Evolutionary conservation across 1,139 yeast species (phyloP).

Genomic region (Sugiyamaella grinbergsii): DNA sequence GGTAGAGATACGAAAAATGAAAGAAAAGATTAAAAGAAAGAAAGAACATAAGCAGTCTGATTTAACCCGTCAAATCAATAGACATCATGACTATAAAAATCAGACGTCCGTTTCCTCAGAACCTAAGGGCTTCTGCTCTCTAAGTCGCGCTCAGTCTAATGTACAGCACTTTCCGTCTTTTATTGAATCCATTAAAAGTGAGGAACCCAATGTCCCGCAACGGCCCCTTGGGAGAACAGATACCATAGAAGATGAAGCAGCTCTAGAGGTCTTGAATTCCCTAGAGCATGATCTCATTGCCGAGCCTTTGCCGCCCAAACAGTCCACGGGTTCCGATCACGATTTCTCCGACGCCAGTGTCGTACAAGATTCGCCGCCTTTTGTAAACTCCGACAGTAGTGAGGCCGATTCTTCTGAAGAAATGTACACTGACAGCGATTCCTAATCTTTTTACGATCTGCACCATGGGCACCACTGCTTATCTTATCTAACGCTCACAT

Average conservation of each 20-base stretch:
- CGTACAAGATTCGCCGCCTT: no score
- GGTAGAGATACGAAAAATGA: neutral
- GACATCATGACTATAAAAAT: neutral
- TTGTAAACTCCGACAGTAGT: no score
- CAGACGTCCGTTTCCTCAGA: neutral
- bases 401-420: no score
- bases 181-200: neutral
- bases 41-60: neutral
- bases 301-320: neutral
- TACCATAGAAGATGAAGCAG: neutral
- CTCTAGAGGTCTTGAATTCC: neutral
- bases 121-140: constrained; percentile 15
- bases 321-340: no score
- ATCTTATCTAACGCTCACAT: neutral
- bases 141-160: constrained; percentile 17
- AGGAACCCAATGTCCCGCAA: neutral
- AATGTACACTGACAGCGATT: no score
- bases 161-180: constrained; percentile 11
- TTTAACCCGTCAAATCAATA: neutral
- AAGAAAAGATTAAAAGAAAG: neutral
- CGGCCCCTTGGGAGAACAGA: neutral
- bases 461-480: neutral
- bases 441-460: neutral
- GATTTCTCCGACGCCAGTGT: no score
- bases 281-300: neutral